Evolutionary conservation across 1,284 basidiomycete genomes (phyloP), one percentile per base, ranked within the genome.

Genomic region (Apiotrichum gracile): DNA sequence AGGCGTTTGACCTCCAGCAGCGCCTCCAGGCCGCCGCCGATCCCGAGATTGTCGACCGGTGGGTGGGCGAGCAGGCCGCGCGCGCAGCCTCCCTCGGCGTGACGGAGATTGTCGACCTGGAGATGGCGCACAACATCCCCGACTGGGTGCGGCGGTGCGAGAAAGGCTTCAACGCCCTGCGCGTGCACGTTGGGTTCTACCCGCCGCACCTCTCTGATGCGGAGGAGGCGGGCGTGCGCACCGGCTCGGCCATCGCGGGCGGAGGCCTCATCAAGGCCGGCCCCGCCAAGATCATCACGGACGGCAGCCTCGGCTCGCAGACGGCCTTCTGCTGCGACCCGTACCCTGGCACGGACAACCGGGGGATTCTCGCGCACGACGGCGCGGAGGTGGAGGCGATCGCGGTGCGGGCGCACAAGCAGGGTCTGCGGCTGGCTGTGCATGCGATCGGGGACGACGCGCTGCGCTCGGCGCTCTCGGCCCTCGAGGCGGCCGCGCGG

Each of bases 391-490:
- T 72, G 1, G 49, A 54, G 6, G 49, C 47, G 5, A 60, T 67
- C 51, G 55, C 64, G 21, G 46, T 57, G 41, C 55, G 53, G 16
- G 71, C 61, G 3, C 61, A 58, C 0, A 35, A 46, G 4, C 43
- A 65, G 25, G 62, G 61, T 1, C 59, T 70, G 29, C 25, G 39
- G 5, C 39, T 73, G 17, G 71, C 71, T 1, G 65, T 73, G 12
- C 71, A 70, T 52, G 69, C 69, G 3, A 68, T 73, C 35, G 71
- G 71, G 5, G 70, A 73, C 58, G 60, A 63, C 17, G 69, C 69
- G 5, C 68, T 67, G 45, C 45, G 54, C 19, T 54, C 63, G 29
- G 57, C 60, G 4, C 62, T 73, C 40, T 46, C 58, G 19, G 55
- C 61, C 2, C 48, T 72, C 25, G 25, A 47, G 45, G 51, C 51